phyloP scores from a whole-genome alignment of 148 eudicot species.

The Limonium bicolor region DNA sequence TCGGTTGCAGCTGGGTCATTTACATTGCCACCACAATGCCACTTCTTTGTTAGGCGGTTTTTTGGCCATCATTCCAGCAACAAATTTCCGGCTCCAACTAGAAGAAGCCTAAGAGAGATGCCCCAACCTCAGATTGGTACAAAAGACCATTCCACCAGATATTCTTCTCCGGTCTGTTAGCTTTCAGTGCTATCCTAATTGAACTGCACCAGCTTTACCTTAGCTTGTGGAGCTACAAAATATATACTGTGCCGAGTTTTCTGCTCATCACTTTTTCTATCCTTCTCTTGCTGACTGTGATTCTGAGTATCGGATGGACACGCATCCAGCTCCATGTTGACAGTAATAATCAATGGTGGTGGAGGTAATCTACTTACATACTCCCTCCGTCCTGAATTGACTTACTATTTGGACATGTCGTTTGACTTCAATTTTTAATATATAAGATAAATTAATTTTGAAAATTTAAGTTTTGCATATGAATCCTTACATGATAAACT shows the following conservation, averaged over 20 bases:
- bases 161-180: constrained; percentile 61
- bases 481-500: too few relatives aligned
- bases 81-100: constrained; percentile 26
- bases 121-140: constrained; percentile 50
- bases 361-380: constrained; percentile 57
- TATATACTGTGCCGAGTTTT: constrained; percentile 30
- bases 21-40: constrained; percentile 29
- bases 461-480: neutral
- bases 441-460: neutral
- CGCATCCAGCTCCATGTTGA: constrained; percentile 22
- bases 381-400: neutral
- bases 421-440: neutral
- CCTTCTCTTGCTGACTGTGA: constrained; percentile 37
- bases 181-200: constrained; percentile 59
- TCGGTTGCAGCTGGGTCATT: constrained; percentile 29
- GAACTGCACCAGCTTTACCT: constrained; percentile 60
- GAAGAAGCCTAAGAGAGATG: constrained; percentile 38
- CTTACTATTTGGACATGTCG: neutral
- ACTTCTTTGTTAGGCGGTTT: constrained; percentile 53
- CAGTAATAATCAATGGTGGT: constrained; percentile 34
- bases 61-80: constrained; percentile 34
- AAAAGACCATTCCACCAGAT: constrained; percentile 45
- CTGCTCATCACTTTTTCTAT: constrained; percentile 34
- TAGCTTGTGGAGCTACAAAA: constrained; percentile 74
- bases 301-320: constrained; percentile 26